phyloP scores from a whole-genome alignment of 1,284 basidiomycete species.

The Neonothopanus nambi region DNA sequence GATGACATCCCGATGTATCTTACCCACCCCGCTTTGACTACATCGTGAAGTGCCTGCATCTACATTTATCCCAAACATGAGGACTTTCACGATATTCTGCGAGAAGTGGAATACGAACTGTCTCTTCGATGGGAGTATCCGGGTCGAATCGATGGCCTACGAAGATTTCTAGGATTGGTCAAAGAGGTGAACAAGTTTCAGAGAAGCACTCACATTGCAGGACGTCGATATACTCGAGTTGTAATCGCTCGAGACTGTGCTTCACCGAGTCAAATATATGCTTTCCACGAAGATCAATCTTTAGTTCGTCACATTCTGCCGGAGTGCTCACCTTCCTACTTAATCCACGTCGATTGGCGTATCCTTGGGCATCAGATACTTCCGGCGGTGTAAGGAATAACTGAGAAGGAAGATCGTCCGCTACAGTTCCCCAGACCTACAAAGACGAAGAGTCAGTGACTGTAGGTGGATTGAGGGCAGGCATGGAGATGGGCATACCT shows the following conservation, averaged over 20 bases:
- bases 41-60: conserved; percentile 71
- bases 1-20: conserved; percentile 70
- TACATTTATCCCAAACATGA: conserved; percentile 16
- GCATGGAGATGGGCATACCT: conserved; percentile 39
- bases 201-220: conserved; percentile 36
- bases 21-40: conserved; percentile 63
- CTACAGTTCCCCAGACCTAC: too few species aligned
- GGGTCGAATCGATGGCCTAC: conserved; percentile 59
- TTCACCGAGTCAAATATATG: conserved; percentile 78
- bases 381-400: too few species aligned
- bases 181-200: neutral
- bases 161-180: neutral
- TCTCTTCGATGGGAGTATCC: conserved; percentile 47
- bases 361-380: conserved; percentile 53
- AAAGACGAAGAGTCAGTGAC: too few species aligned
- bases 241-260: conserved; percentile 61
- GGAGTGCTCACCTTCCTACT: conserved; percentile 43
- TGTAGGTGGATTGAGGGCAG: too few species aligned
- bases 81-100: conserved; percentile 4
- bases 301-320: neutral
- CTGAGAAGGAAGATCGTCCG: too few species aligned
- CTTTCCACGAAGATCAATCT: conserved; percentile 27
- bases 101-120: conserved; percentile 17
- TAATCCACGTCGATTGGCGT: conserved; percentile 57
- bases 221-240: conserved; percentile 71